Percentiles rank a stretch among this genome's conserved stretches.
Evolutionary conservation across 2,329 filamentous ascomycete genomes (phyloP).

Genomic region (Aquanectria penicillioides): DNA sequence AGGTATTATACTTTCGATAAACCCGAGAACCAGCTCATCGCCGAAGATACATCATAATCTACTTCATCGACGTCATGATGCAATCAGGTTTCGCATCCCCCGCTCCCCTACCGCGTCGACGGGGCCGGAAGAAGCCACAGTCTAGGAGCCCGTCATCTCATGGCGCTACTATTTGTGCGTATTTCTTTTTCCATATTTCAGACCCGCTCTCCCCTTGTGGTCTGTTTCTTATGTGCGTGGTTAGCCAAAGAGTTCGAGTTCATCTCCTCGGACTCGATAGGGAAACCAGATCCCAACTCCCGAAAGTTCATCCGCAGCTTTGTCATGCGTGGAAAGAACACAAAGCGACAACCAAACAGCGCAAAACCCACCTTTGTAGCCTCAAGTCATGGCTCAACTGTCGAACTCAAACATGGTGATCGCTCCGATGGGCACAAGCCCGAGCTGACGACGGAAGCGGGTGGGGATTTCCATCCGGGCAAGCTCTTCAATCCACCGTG

Average conservation of each 20-base stretch:
- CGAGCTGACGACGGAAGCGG: too few species aligned
- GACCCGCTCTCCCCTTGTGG: not conserved
- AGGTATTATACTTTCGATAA: not conserved
- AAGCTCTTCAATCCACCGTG: too few species aligned
- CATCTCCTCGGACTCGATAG: slow-evolving; percentile 35
- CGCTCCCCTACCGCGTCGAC: not conserved
- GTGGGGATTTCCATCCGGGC: slow-evolving; percentile 13
- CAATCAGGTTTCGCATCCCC: slow-evolving; percentile 18
- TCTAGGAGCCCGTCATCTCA: slow-evolving; percentile 14
- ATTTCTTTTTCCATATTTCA: not conserved
- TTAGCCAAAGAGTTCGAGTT: slow-evolving; percentile 42
- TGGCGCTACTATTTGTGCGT: slow-evolving; percentile 11
- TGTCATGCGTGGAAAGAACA: slow-evolving; percentile 44
- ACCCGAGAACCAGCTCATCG: too few species aligned
- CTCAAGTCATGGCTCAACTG: too few species aligned
- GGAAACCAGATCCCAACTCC: slow-evolving; percentile 35
- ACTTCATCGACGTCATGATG: slow-evolving; percentile 31
- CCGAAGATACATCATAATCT: too few species aligned
- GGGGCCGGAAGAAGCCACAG: slow-evolving; percentile 8
- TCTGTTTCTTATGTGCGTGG: not conserved
- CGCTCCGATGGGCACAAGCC: too few species aligned
- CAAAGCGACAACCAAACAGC: slow-evolving; percentile 10
- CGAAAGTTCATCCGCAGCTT: slow-evolving; percentile 42
- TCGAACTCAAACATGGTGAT: too few species aligned
- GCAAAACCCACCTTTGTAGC: not conserved